Conservation (phyloP, 306 rosid species). For the Canavalia ensiformis region DNA sequence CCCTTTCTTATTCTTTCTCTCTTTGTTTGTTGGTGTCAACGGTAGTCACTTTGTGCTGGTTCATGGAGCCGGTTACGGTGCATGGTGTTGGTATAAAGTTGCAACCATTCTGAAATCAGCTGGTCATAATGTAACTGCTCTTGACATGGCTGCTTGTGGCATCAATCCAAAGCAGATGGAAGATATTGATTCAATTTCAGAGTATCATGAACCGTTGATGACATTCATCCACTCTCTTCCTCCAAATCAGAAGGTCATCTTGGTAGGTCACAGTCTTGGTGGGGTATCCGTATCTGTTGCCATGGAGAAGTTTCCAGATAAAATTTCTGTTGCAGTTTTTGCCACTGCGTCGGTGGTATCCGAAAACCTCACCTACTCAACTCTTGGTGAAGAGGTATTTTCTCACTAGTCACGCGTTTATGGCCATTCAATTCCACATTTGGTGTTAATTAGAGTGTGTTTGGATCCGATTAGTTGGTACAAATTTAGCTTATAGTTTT, state of each 20-base stretch:
- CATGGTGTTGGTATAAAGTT: slow-evolving; percentile 69
- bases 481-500: too few relatives aligned
- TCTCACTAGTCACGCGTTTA: background rate
- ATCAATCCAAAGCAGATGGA: slow-evolving; percentile 48
- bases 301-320: slow-evolving; percentile 6
- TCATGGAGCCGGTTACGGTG: slow-evolving; percentile 58
- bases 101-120: slow-evolving; percentile 36
- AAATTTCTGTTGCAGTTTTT: slow-evolving; percentile 30
- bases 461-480: too few relatives aligned
- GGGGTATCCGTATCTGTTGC: slow-evolving; percentile 13
- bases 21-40: background rate
- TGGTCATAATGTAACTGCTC: slow-evolving; percentile 53
- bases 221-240: slow-evolving; percentile 18
- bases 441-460: too few relatives aligned
- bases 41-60: slow-evolving; percentile 54
- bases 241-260: slow-evolving; percentile 9
- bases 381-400: background rate
- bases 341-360: background rate
- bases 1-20: background rate
- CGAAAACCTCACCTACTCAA: background rate
- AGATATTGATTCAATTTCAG: slow-evolving; percentile 41
- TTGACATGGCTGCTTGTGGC: slow-evolving; percentile 60
- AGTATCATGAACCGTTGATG: slow-evolving; percentile 22
- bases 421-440: too few relatives aligned
- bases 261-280: slow-evolving; percentile 33